These are phyloP conservation scores for Hypseocharis bilobata DNA, from an alignment of 441 rosid species.

Conservation along the genomic window DNA sequence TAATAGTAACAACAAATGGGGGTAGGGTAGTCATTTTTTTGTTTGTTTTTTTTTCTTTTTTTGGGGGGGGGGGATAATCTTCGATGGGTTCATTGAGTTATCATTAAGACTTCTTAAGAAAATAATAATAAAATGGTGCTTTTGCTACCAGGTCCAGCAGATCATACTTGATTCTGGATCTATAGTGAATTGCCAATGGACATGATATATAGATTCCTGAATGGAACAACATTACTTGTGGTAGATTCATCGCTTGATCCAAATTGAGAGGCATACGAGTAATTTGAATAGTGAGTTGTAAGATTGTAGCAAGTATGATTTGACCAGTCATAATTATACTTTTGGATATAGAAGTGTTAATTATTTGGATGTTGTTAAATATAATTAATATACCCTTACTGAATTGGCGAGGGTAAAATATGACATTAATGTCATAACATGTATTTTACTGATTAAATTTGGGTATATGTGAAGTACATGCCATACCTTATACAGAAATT, in stretches of 20 bases:
- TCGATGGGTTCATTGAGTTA: not conserved
- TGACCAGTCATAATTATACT: not conserved
- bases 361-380: not conserved
- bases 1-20: too few relatives aligned
- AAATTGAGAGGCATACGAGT: not conserved
- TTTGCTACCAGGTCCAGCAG: not conserved
- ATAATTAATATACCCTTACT: not conserved
- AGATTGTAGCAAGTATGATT: not conserved
- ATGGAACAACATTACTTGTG: not conserved
- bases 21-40: too few relatives aligned
- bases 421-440: too few relatives aligned
- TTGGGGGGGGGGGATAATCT: not conserved
- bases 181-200: not conserved
- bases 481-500: not conserved
- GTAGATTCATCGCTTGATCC: not conserved
- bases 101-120: not conserved
- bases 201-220: not conserved
- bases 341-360: not conserved
- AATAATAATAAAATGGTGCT: not conserved
- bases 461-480: not conserved
- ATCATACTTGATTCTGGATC: not conserved
- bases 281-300: not conserved
- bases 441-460: not conserved
- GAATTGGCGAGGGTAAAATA: not conserved
- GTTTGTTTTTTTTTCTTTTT: too few relatives aligned